These are phyloP conservation scores for Penicillium verrucosum DNA, from an alignment of 2,329 filamentous ascomycete genomes.

Conservation along the genomic window DNA sequence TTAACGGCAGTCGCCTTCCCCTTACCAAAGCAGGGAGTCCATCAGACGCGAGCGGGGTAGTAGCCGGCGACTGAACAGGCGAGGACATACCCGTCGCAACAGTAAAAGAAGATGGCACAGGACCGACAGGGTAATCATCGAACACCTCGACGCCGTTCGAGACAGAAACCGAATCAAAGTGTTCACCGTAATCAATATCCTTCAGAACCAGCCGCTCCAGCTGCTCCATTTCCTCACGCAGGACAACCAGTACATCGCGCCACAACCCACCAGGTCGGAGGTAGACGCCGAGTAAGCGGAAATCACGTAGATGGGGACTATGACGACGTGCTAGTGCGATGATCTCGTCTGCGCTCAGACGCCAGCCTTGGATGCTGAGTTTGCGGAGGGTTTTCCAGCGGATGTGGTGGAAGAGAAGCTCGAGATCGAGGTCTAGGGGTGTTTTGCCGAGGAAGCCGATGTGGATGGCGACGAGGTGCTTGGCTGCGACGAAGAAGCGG, in stretches of 20 bases:
- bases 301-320: constrained; percentile 53
- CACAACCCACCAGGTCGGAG: constrained; percentile 59
- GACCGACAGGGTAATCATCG: constrained; percentile 2
- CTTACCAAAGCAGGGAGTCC: not conserved
- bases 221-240: constrained; percentile 55
- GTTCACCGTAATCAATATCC: constrained; percentile 57
- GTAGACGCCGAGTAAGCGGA: constrained; percentile 60
- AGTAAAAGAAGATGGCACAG: constrained; percentile 16
- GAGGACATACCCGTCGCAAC: constrained; percentile 17
- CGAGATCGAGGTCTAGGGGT: constrained; percentile 56
- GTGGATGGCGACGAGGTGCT: constrained; percentile 61
- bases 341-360: constrained; percentile 59
- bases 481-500: constrained; percentile 57
- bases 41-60: not conserved
- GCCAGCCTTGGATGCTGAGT: constrained; percentile 65
- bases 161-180: constrained; percentile 48
- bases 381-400: constrained; percentile 60
- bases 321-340: constrained; percentile 57
- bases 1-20: constrained; percentile 8
- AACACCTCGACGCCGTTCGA: constrained; percentile 19
- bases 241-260: constrained; percentile 57
- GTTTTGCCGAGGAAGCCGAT: constrained; percentile 60
- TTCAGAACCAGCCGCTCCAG: constrained; percentile 63
- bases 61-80: not conserved
- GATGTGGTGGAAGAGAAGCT: constrained; percentile 61